Conservation (phyloP, 306 rosid genomes). For the Dalbergia cochinchinensis region DNA sequence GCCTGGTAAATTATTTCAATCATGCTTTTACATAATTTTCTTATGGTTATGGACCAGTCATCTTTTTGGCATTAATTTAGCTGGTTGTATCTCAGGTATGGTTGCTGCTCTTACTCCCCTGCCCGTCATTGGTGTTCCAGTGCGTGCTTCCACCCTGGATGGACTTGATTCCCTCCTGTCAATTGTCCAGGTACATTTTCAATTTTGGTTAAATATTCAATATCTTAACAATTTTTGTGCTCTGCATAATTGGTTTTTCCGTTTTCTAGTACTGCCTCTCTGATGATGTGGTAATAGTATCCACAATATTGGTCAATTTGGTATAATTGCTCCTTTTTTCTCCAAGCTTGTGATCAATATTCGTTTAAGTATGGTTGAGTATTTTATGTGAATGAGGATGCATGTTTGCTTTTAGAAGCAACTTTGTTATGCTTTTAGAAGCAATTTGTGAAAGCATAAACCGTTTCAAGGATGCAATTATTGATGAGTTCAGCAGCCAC, state of each 20-base stretch:
- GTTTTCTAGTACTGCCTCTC: conserved; percentile 2
- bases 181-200: conserved; percentile 77
- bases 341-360: background rate
- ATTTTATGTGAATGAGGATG: conserved; percentile 1
- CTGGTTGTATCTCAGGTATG: conserved; percentile 70
- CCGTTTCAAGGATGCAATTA: conserved; percentile 3
- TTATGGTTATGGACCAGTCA: background rate
- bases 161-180: conserved; percentile 91
- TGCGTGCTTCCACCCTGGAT: conserved; percentile 79
- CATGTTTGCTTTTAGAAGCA: background rate
- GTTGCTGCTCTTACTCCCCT: conserved; percentile 86
- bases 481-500: conserved; percentile 1
- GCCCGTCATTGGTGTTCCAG: conserved; percentile 92
- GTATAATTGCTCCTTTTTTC: conserved; percentile 12
- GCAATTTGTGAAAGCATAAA: conserved; percentile 23
- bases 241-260: conserved; percentile 11
- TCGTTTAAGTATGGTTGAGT: background rate
- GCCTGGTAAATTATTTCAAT: conserved; percentile 65
- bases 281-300: background rate
- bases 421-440: background rate
- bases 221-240: conserved; percentile 9
- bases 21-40: conserved; percentile 19
- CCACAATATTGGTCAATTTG: conserved; percentile 4
- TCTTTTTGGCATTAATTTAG: conserved; percentile 36
- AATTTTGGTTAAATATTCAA: conserved; percentile 5